phyloP scores from a whole-genome alignment of 1,139 yeast species.

The Debaryomyces subglobosus region DNA sequence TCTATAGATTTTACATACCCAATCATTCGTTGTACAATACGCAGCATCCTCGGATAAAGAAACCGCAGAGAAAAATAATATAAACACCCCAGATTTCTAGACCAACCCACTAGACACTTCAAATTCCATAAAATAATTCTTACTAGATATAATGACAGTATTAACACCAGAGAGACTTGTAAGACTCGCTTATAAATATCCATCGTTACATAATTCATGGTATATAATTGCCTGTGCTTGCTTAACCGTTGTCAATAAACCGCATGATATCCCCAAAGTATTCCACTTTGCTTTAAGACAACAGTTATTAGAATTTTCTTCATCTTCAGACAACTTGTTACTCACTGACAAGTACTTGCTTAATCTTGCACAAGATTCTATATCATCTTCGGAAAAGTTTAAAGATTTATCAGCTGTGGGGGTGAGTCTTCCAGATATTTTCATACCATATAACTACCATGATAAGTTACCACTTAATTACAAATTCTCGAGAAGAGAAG shows the following conservation, averaged over 20 bases:
- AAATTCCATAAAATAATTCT: not conserved
- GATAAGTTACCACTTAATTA: slow-evolving; percentile 43
- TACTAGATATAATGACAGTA: slow-evolving; percentile 16
- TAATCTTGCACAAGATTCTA: slow-evolving; percentile 44
- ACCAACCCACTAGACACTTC: not conserved
- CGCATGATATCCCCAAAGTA: slow-evolving; percentile 75
- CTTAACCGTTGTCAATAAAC: slow-evolving; percentile 77
- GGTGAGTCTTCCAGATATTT: slow-evolving; percentile 46
- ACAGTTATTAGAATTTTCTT: slow-evolving; percentile 39
- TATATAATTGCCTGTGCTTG: slow-evolving; percentile 77
- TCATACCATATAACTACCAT: slow-evolving; percentile 44
- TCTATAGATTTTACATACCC: not conserved
- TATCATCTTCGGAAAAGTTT: slow-evolving; percentile 41
- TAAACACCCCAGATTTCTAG: not conserved
- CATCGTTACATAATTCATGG: slow-evolving; percentile 58
- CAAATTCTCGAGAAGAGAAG: slow-evolving; percentile 36
- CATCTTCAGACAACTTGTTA: slow-evolving; percentile 23
- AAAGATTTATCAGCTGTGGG: slow-evolving; percentile 47
- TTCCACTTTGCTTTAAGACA: slow-evolving; percentile 73
- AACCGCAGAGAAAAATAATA: slow-evolving; percentile 1
- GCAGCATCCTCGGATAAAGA: not conserved
- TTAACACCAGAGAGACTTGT: slow-evolving; percentile 67
- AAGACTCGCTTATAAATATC: slow-evolving; percentile 57
- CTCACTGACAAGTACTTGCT: slow-evolving; percentile 36
- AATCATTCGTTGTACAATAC: slow-evolving; percentile 6